These are phyloP conservation scores for Mycosphaerella sp. DNA, from an alignment of 2,329 filamentous ascomycete genomes.

Conservation along the genomic window DNA sequence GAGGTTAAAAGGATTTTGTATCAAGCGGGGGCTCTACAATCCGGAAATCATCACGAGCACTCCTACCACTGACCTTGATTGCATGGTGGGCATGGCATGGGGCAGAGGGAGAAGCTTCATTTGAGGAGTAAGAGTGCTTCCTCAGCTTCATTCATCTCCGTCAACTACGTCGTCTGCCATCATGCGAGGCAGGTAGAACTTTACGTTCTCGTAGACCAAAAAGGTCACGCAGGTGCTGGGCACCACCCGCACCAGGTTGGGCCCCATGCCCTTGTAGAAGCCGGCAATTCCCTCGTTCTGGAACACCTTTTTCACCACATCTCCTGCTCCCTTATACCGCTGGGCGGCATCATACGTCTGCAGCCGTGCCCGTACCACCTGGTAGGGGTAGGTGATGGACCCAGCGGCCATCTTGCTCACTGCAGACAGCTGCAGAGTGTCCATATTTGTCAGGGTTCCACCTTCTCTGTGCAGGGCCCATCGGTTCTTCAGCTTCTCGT, in stretches of 20 bases:
- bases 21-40: no score
- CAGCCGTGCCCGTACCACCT: constrained; percentile 79
- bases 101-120: neutral
- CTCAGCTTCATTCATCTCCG: constrained; percentile 1
- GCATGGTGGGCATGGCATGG: no score
- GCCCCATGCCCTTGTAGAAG: constrained; percentile 86
- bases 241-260: constrained; percentile 83
- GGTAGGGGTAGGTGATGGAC: constrained; percentile 88
- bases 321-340: constrained; percentile 64
- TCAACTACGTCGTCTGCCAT: constrained; percentile 12
- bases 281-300: constrained; percentile 69
- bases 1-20: no score
- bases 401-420: constrained; percentile 81
- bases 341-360: constrained; percentile 81
- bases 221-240: constrained; percentile 97
- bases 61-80: no score
- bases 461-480: constrained; percentile 39
- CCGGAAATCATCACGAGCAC: no score
- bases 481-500: constrained; percentile 67
- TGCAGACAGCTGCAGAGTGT: constrained; percentile 74
- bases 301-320: constrained; percentile 70
- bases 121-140: neutral
- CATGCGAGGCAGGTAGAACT: constrained; percentile 55
- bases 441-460: constrained; percentile 57
- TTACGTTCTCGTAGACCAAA: constrained; percentile 91